Base-by-base conservation (phyloP, 2,329 filamentous ascomycete species). In the Nothomitra cinnamomea region DNA sequence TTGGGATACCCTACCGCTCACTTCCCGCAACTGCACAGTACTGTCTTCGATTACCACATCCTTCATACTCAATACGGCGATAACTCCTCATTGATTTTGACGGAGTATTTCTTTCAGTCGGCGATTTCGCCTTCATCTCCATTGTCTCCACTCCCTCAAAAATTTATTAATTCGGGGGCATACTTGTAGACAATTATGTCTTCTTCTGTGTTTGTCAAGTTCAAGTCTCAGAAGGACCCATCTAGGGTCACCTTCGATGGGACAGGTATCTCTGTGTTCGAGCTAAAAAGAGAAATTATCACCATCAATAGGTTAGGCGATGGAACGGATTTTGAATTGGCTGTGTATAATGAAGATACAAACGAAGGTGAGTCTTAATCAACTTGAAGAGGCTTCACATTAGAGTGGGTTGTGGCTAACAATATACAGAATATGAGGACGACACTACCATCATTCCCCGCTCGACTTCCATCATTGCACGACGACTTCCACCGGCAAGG, bases 151-250 rank as follows among this genome's bases (percentile, higher is more conserved):
- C 22, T 10, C 25, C 45, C 32, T 15, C 45, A 25, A 32, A 49
- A 6, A 10, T 17, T 49, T 24, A 32, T 24, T 49, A 49, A 24
- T 28, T 28, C 19, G n/a, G 24, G 45, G 32, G 15, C 24, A 15
- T 49, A 49, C 32, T 49, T 28, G 24, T n/a, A 64, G 38, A n/a
- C 28, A 15, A 48, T 49, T 64, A 95, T 95, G 89, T 80, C 87
- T 66, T 95, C 92, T 55, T 96, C 89, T 60, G 92, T 98, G 65
- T 96, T 95, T 72, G 98, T 95, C 85, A 95, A 95, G 73, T 98
- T 98, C 82, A 96, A 95, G 73, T 96, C 90, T 61, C 88, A 94
- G 67, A 95, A 88, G 73, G 92, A 96, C 66, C 87, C 88, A 56
- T 87, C 87, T 55, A 82, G 89, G 65, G 88, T 98, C 63, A 86